Base-by-base conservation (phyloP, 805 yeast genomes). In the Suhomyces kilbournensis region DNA sequence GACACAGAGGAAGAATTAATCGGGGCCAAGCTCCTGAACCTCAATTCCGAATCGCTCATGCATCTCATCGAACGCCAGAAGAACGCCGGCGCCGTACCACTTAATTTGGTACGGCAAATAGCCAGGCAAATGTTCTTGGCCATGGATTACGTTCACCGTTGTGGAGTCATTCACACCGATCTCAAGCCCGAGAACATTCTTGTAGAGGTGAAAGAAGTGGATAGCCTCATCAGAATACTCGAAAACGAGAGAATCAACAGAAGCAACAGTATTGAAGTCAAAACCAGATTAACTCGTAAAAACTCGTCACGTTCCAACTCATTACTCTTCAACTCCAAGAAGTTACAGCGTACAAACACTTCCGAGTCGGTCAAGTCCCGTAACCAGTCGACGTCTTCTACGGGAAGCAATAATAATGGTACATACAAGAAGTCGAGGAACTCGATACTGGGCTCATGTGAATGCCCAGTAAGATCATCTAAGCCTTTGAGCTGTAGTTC, bases 141-240 rank as follows among this genome's bases (percentile, higher is more conserved):
- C 1, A 62, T 84, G 53, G 85, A 83, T 63, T 82, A 78, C 60
- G 68, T 84, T 56, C 89, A 84, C 64, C 76, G 70, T 59, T 84
- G 89, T 65, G 88, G 88, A 2, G 72, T 85, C 9, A 84, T 85
- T 40, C 79, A 75, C 61, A 75, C 79, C 6, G 79, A 75, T 53
- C 62, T 75, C 47, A 75, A 75, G 52, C 78, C 79, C 0, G 79
- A 75, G 51, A 74, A 74, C 56, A 65, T 70, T 28, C 48, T 81
- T 43, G 74, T 81, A 42, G 83, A 80, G 56, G 78, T 83, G 30
- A 73, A 76, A 50, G 81, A 82, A 56, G 82, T 81, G 46, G 82
- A 80, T 55, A 75, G 71, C 53, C 72, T 83, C 46, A 79, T 83
- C 42, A 66, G 71, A 44, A 47, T 72, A 47, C 63, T 79, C 42